phyloP scores from a whole-genome alignment of 371 early-diverging fungal genomes.

The Batkoa obscura region DNA sequence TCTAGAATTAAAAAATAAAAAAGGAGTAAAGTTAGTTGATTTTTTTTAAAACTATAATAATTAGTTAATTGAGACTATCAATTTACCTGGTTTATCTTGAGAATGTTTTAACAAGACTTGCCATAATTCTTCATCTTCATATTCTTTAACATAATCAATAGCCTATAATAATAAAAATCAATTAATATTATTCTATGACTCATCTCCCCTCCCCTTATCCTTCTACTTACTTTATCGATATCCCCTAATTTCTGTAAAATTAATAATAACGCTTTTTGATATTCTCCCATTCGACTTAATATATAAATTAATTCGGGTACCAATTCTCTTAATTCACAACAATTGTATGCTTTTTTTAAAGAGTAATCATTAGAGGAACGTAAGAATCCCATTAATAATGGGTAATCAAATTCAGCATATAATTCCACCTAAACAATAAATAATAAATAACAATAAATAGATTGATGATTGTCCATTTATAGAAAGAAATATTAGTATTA shows the following conservation, averaged over 20 bases:
- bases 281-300: slow-evolving; percentile 91
- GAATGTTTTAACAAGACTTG: slow-evolving; percentile 75
- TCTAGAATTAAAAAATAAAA: slow-evolving; percentile 17
- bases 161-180: slow-evolving; percentile 32
- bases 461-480: background rate
- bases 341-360: slow-evolving; percentile 59
- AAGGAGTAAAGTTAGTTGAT: no score
- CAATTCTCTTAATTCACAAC: slow-evolving; percentile 66
- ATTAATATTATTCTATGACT: background rate
- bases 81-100: slow-evolving; percentile 65
- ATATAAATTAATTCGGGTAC: slow-evolving; percentile 91
- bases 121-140: slow-evolving; percentile 89
- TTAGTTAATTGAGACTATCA: background rate
- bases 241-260: slow-evolving; percentile 78
- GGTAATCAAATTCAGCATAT: slow-evolving; percentile 75
- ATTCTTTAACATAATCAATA: slow-evolving; percentile 91
- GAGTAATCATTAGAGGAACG: slow-evolving; percentile 55
- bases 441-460: background rate
- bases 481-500: no score
- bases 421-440: slow-evolving; percentile 38
- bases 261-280: slow-evolving; percentile 71
- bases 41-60: background rate
- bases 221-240: slow-evolving; percentile 46
- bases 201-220: no score
- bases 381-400: slow-evolving; percentile 60